Conservation (phyloP, 495 filamentous ascomycete genomes). For the Daldinia bambusicola region DNA sequence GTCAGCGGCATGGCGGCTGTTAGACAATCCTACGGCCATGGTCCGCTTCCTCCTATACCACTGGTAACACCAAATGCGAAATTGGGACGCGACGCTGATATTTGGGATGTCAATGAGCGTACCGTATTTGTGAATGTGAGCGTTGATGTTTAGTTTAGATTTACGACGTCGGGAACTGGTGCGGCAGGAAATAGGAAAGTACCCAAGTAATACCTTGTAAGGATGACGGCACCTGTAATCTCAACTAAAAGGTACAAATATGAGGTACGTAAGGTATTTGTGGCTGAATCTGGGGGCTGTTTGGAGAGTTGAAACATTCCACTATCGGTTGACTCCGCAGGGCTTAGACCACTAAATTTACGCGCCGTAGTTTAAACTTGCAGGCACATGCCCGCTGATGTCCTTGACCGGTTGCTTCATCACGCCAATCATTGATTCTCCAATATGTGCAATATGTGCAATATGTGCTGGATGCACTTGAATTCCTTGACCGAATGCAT, state of each 20-base stretch:
- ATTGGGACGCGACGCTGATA: conserved; percentile 1
- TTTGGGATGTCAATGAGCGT: neutral
- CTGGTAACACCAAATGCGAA: neutral
- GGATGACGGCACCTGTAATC: conserved; percentile 45
- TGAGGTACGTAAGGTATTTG: conserved; percentile 62
- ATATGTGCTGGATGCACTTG: neutral
- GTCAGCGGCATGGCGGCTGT: conserved; percentile 62
- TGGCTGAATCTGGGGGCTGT: conserved; percentile 60
- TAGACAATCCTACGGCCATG: conserved; percentile 61
- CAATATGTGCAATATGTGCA: conserved; percentile 4
- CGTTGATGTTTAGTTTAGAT: conserved; percentile 37
- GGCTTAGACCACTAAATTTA: conserved; percentile 31
- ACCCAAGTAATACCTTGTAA: conserved; percentile 12
- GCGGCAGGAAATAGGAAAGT: conserved; percentile 19
- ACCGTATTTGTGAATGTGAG: conserved; percentile 6
- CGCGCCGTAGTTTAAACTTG: conserved; percentile 1
- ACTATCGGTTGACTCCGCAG: conserved; percentile 23
- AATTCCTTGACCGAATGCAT: conserved; percentile 11
- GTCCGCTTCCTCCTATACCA: conserved; percentile 7
- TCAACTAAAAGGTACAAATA: conserved; percentile 72
- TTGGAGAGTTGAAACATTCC: neutral
- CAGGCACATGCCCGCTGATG: conserved; percentile 14
- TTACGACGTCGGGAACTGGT: conserved; percentile 17
- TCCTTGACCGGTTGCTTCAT: conserved; percentile 26
- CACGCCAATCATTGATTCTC: conserved; percentile 30